Evolutionary conservation across 805 yeast genomes (phyloP), one percentile per base, ranked within the genome.

Genomic region (Wickerhamomyces subpelliculosus): DNA sequence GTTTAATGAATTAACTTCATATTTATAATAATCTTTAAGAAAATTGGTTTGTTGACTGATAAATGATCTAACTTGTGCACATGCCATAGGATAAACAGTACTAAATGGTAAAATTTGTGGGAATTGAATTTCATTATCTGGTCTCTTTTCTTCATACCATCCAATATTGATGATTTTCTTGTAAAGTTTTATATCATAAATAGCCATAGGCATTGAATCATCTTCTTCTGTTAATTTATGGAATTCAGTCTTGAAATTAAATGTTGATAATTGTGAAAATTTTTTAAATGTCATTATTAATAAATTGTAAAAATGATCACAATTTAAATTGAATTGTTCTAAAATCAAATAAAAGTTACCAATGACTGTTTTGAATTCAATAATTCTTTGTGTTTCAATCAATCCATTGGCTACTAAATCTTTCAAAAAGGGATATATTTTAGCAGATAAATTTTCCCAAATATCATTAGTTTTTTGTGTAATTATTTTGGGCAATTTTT

Each of bases 151-250:
- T 36, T 70, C 67, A 54, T 80, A 78, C 94, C 94, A 86, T 44
- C 86, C 73, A 2, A 79, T 70, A 19, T 67, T 68, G 41, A 81
- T 66, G 25, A 84, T 76, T 44, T 76, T 75, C 17, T 76, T 79
- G 55, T 78, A 85, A 35, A 82, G 72, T 11, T 67, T 64, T 29
- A 62, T 57, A 36, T 77, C 77, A 43, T 79, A 72, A 24, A 88
- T 77, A 0, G 74, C 73, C 65, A 88, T 72, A 11, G 96, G 95
- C 87, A 85, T 86, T 46, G 86, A 85, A 55, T 86, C 93, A 55
- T 90, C 97, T 19, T 81, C 80, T 43, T 75, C 73, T 27, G 88
- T 73, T 6, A 81, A 63, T 9, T 69, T 68, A 24, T 67, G 61
- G 61, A 88, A 90, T 35, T 80, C 81, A 11, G 56, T 57, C 19